Conservation (phyloP, 805 yeast species). For the Saturnispora mendoncae region DNA sequence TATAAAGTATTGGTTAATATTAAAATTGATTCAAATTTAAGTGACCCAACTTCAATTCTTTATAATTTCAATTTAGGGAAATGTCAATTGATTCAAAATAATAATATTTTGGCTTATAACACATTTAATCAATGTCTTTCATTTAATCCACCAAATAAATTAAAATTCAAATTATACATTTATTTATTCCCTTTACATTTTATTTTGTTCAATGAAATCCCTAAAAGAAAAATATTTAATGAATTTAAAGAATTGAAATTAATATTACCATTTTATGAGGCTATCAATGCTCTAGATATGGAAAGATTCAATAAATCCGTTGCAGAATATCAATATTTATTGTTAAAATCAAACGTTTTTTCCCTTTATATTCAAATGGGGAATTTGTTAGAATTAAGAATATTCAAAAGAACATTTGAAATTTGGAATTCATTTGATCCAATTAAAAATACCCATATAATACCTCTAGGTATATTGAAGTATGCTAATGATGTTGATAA, state of each 20-base stretch:
- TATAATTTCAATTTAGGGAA: slow-evolving; percentile 66
- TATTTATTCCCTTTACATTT: slow-evolving; percentile 59
- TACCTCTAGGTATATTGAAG: slow-evolving; percentile 1
- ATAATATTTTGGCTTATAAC: slow-evolving; percentile 41
- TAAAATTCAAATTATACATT: slow-evolving; percentile 39
- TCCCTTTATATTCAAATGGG: slow-evolving; percentile 44
- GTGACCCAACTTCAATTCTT: slow-evolving; percentile 29
- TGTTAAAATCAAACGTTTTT: slow-evolving; percentile 54
- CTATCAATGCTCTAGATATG: slow-evolving; percentile 49
- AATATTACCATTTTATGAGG: slow-evolving; percentile 41
- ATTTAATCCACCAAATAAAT: slow-evolving; percentile 14
- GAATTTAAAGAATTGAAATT: slow-evolving; percentile 35
- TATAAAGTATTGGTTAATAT: slow-evolving; percentile 33
- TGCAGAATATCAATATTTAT: slow-evolving; percentile 35
- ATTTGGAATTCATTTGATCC: background rate
- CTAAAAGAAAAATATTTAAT: slow-evolving; percentile 34
- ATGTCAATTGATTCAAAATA: slow-evolving; percentile 50
- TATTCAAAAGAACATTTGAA: slow-evolving; percentile 1
- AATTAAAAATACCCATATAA: background rate
- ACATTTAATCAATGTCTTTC: slow-evolving; percentile 31
- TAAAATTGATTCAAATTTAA: background rate
- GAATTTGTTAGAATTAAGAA: slow-evolving; percentile 1
- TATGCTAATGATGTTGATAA: slow-evolving; percentile 19
- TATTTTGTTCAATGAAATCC: slow-evolving; percentile 39
- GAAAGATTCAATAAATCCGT: slow-evolving; percentile 39